Conservation (phyloP, 179 eudicot species). For the Beta macrorhiza region DNA sequence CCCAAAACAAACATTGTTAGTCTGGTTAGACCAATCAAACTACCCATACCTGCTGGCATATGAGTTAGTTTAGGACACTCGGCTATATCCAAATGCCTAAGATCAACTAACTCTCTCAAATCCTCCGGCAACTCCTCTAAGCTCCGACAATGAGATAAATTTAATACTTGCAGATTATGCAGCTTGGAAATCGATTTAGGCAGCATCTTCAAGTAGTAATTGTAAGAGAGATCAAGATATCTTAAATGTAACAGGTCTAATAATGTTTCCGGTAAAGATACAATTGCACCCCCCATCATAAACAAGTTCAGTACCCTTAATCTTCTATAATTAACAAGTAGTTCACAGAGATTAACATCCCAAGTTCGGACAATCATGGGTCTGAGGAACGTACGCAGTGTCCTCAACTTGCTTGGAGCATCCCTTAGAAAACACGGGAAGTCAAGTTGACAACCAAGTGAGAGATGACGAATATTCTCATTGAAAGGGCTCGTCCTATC, state of each 20-base stretch:
- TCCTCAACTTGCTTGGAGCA: slow-evolving; percentile 18
- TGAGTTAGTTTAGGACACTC: not conserved
- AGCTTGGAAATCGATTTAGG: slow-evolving; percentile 13
- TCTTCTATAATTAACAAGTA: not conserved
- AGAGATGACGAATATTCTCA: slow-evolving; percentile 3
- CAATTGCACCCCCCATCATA: not conserved
- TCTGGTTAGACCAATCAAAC: not conserved
- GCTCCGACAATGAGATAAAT: not conserved
- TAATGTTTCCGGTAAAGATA: not conserved
- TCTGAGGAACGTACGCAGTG: not conserved
- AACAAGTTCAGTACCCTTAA: slow-evolving; percentile 6
- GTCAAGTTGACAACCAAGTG: no score
- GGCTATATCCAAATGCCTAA: slow-evolving; percentile 5
- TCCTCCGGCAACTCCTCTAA: not conserved
- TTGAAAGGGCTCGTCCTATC: not conserved
- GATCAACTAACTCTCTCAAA: slow-evolving; percentile 10
- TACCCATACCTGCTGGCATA: slow-evolving; percentile 15
- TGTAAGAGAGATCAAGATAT: slow-evolving; percentile 14
- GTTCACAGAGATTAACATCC: not conserved
- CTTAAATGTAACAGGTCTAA: slow-evolving; percentile 13
- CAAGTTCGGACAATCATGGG: rapidly evolving
- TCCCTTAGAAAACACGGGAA: no score
- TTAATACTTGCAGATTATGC: not conserved
- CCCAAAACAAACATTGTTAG: not conserved
- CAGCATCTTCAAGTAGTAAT: not conserved